These are phyloP conservation scores for Tylopilus sp. DNA, from an alignment of 768 basidiomycete species.

Conservation along the genomic window DNA sequence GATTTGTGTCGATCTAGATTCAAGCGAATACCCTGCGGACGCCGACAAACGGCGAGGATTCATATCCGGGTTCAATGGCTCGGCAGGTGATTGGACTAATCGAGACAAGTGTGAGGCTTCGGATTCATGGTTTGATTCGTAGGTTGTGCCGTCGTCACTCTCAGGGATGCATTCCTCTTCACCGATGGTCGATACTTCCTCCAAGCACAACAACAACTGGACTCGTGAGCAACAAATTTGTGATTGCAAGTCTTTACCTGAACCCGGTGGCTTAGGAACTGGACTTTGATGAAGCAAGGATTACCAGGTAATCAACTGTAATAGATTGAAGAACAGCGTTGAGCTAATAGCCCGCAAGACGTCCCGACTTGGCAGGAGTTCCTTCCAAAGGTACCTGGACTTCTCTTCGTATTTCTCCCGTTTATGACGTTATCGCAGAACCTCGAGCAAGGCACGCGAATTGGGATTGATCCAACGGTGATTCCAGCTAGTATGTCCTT, in stretches of 20 bases:
- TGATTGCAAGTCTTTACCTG: neutral
- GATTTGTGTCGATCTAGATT: slow-evolving; percentile 47
- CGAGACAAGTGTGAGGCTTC: neutral
- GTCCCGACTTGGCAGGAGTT: slow-evolving; percentile 92
- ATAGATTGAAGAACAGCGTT: slow-evolving; percentile 1
- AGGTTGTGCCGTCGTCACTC: slow-evolving; percentile 79
- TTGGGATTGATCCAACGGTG: slow-evolving; percentile 82
- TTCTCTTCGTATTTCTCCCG: neutral
- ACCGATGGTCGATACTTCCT: slow-evolving; percentile 96
- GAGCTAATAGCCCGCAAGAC: slow-evolving; percentile 42
- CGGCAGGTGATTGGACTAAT: slow-evolving; percentile 59
- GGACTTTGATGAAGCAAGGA: slow-evolving; percentile 93
- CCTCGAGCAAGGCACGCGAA: slow-evolving; percentile 54
- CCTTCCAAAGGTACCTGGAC: slow-evolving; percentile 55
- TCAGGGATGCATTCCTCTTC: slow-evolving; percentile 73
- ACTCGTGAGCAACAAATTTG: slow-evolving; percentile 47
- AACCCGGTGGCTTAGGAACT: slow-evolving; percentile 52
- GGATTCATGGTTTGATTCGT: slow-evolving; percentile 8
- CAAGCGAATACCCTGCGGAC: slow-evolving; percentile 83
- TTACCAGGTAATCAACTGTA: slow-evolving; percentile 52
- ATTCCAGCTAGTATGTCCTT: slow-evolving; percentile 56
- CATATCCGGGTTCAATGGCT: slow-evolving; percentile 93
- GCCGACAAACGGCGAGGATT: slow-evolving; percentile 83
- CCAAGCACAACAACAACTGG: slow-evolving; percentile 88
- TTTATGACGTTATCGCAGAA: slow-evolving; percentile 39